A percentile compares a stretch with the other conserved stretches of the same genome.
Conservation (phyloP, 257 asterid genomes). For the Hygrophila difformis region DNA sequence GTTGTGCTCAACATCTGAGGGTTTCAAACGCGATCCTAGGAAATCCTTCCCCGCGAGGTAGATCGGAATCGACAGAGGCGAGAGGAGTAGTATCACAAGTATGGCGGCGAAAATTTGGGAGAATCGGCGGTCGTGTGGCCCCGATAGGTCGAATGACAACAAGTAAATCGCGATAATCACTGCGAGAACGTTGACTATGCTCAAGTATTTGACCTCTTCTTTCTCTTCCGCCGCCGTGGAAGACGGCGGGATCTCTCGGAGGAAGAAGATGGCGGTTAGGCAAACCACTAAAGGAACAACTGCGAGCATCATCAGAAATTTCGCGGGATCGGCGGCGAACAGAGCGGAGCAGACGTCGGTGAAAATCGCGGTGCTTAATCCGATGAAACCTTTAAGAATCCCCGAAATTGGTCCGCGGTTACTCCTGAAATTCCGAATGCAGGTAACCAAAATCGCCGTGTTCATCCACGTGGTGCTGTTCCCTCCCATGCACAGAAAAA, state of each 20-base stretch:
- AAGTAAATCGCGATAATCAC: slow-evolving; percentile 62
- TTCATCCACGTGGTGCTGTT: slow-evolving; percentile 99
- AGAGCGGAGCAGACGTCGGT: slow-evolving; percentile 89
- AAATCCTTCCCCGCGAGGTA: slow-evolving; percentile 24
- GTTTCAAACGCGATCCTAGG: slow-evolving; percentile 22
- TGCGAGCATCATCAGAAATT: slow-evolving; percentile 64
- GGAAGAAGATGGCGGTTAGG: slow-evolving; percentile 62
- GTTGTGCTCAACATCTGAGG: slow-evolving; percentile 37
- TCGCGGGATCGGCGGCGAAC: slow-evolving; percentile 73
- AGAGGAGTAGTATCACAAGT: slow-evolving; percentile 48
- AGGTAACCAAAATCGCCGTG: slow-evolving; percentile 81
- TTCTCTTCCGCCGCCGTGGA: slow-evolving; percentile 48
- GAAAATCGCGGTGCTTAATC: slow-evolving; percentile 92
- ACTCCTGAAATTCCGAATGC: slow-evolving; percentile 77
- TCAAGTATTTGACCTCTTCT: slow-evolving; percentile 58
- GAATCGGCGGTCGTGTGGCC: slow-evolving; percentile 40
- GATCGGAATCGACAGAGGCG: slow-evolving; percentile 67
- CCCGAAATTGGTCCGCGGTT: slow-evolving; percentile 93
- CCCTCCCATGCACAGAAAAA: slow-evolving; percentile 93
- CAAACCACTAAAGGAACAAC: slow-evolving; percentile 63
- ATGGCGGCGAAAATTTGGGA: slow-evolving; percentile 60
- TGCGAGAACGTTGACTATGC: slow-evolving; percentile 65
- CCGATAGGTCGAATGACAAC: slow-evolving; percentile 59
- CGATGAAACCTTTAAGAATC: slow-evolving; percentile 83
- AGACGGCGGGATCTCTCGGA: slow-evolving; percentile 89